Base-by-base conservation (phyloP, 228 moss, liverwort and hornwort genomes). In the Sphagnum fallax region DNA sequence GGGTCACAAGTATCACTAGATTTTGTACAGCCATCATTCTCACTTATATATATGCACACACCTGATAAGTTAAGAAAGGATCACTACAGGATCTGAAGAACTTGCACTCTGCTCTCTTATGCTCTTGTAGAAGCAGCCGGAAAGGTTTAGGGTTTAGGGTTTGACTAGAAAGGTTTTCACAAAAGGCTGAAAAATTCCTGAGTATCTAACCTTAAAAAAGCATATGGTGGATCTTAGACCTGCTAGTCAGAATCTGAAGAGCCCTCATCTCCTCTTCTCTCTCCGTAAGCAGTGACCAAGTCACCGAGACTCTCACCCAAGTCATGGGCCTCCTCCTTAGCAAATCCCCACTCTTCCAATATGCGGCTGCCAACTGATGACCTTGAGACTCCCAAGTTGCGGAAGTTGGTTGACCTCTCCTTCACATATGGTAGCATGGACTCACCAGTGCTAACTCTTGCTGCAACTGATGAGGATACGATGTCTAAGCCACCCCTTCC, bases 291-390 rank as follows among this genome's bases (percentile, higher is more conserved):
- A 72, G 73, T 67, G 51, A 80, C 64, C 77, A 95, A 82, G 70
- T 73, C 76, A 55, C 74, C 78, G 60, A 95, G 77, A 70, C 53
- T 74, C 80, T 92, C 95, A 10, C 72, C 78, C 16, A 95, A 73
- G 63, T 95, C 95, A 74, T 86, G 70, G 52, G 81, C 71, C 73
- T 95, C 95, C 67, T 92, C 92, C 69, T 81, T 81, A 48, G 79
- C 80, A 71, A 92, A 90, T 13, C 92, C 92, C 95, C 92, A 95
- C 52, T 86, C 87, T 69, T 90, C 85, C 47, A 92, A 62, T 47
- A 95, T 64, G 8, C 78, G 78, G 72, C 82, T 63, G 14, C 95
- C 95, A 48, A 83, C 61, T 11, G 89, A 82, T 53, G 75, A 76
- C 53, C 89, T 79, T 49, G 83, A 75, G 67, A 92, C 87, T 55